Evolutionary conservation across 192 early-diverging fungal species (phyloP), one percentile per base, ranked within the genome.

Genomic region (Backusella luteola): DNA sequence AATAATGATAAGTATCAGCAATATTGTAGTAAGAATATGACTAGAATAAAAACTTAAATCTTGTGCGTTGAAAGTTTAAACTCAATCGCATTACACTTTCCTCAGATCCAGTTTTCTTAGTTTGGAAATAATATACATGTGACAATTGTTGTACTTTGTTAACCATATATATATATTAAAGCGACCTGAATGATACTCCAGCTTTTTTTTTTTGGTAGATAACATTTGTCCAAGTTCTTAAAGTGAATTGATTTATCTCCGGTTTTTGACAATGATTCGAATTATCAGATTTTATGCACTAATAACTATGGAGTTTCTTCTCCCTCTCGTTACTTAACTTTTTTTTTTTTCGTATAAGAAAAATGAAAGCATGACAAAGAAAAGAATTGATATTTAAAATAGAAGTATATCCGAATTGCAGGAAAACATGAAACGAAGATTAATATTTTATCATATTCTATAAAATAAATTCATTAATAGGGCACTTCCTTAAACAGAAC

Each of bases 81-180:
- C 56, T 63, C 56, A 63, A 63, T 63, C 56, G 23, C 56, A 63
- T 23, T 63, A 63, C 8, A 12, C 56, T 63, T 63, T 63, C 56
- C 12, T 63, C 26, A 29, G 26, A 63, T 29, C 26, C 56, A 12
- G 21, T 12, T 63, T 26, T 23, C 21, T 63, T 63, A 63, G 3
- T 63, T 29, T 29, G 56, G 56, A 26, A 63, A 14, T 63, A 63
- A 63, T 63, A 1, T 23, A 63, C 56, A 63, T 63, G 56, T 63
- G 56, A 26, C 26, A 63, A 63, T 63, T 63, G 56, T 29, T 63
- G 23, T 11, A 63, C 56, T 63, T 63, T 63, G 23, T 63, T 63
- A 29, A 63, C 56, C 11, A 63, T 12, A 26, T 63, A 63, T 29
- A 63, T 63, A 26, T 4, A 63, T 29, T 63, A 14, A 26, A 26